A percentile compares a stretch with the other conserved stretches of the same genome.
Evolutionary conservation across 306 rosid genomes (phyloP).

Genomic region (Cercis canadensis): DNA sequence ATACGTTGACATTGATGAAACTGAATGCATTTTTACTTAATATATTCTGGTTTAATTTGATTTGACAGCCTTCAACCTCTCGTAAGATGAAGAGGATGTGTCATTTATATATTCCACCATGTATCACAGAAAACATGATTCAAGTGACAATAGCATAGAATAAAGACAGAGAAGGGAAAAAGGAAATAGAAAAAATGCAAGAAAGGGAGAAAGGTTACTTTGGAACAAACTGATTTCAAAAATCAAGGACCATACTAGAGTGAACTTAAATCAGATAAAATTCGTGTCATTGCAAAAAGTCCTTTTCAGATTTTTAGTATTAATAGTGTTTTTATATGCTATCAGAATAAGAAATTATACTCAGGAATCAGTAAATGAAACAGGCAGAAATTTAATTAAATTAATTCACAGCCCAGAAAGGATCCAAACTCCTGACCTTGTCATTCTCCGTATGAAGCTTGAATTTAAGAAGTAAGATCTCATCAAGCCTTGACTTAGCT

Average conservation of each 20-base stretch:
- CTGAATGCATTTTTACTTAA: neutral
- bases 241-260: constrained; percentile 6
- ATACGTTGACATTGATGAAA: too few species aligned
- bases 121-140: neutral
- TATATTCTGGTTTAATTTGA: constrained; percentile 20
- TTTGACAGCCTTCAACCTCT: constrained; percentile 18
- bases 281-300: neutral
- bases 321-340: constrained; percentile 13
- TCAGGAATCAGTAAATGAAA: constrained; percentile 14
- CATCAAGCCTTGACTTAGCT: constrained; percentile 73
- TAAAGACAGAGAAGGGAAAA: neutral
- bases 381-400: constrained; percentile 19
- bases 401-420: constrained; percentile 28
- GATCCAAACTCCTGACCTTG: constrained; percentile 57
- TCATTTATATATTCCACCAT: neutral
- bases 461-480: constrained; percentile 57
- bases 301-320: neutral
- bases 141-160: constrained; percentile 7
- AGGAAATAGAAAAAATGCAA: neutral
- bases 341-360: neutral
- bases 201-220: constrained; percentile 9
- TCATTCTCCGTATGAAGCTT: constrained; percentile 56
- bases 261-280: neutral
- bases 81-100: constrained; percentile 13
- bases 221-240: constrained; percentile 8